Evolutionary conservation across 148 eudicot genomes (phyloP).

Genomic region (Vaccinium macrocarpon): DNA sequence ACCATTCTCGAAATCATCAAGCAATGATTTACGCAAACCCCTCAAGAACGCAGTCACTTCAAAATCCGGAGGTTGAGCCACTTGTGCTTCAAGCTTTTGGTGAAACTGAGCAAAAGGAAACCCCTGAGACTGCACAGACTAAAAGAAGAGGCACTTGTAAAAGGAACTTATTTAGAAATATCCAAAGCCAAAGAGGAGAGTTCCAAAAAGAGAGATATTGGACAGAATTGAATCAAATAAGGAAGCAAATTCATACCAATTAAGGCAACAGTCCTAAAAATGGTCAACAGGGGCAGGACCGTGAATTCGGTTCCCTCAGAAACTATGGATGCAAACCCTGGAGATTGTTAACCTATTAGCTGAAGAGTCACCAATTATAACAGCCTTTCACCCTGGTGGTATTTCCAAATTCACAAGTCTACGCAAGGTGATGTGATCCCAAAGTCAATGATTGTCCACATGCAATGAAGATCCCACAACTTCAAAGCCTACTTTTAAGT

Average conservation of each 20-base stretch:
- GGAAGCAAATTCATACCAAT: slow-evolving; percentile 16
- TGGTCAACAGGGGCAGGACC: slow-evolving; percentile 24
- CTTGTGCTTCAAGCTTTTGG: not conserved
- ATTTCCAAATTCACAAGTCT: slow-evolving; percentile 11
- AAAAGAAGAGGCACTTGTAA: slow-evolving; percentile 30
- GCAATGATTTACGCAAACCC: slow-evolving; percentile 18
- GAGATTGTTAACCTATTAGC: slow-evolving; percentile 17
- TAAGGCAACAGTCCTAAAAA: slow-evolving; percentile 13
- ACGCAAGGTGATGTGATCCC: not conserved
- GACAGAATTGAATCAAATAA: slow-evolving; percentile 21
- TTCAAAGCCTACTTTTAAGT: not conserved
- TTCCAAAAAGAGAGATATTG: slow-evolving; percentile 14
- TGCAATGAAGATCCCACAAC: not conserved
- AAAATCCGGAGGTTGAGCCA: slow-evolving; percentile 12
- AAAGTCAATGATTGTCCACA: not conserved
- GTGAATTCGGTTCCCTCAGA: slow-evolving; percentile 19
- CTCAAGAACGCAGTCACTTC: not conserved
- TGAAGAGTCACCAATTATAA: not conserved
- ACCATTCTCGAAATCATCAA: slow-evolving; percentile 37
- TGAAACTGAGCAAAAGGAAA: slow-evolving; percentile 18
- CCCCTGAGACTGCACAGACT: slow-evolving; percentile 19
- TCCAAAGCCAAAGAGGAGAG: not conserved
- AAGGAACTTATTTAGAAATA: slow-evolving; percentile 27
- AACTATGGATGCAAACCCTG: slow-evolving; percentile 17
- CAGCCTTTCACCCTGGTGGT: not conserved